Evolutionary conservation across 1,284 basidiomycete species (phyloP), one percentile per base, ranked within the genome.

Genomic region (Apiotrichum brassicae): DNA sequence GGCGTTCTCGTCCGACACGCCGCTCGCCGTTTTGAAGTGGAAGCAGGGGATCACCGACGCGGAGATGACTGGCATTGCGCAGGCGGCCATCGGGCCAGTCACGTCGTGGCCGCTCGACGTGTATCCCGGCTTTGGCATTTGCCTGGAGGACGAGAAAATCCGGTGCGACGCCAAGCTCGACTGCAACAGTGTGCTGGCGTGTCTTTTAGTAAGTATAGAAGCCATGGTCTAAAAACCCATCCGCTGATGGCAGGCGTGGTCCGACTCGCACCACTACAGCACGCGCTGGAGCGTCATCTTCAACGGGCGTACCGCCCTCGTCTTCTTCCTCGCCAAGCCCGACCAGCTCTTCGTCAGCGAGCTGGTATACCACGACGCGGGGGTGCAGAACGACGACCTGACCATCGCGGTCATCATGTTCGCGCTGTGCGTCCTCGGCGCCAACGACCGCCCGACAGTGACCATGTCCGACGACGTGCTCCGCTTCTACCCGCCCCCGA

Each of bases 241-340:
- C n/a, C n/a, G 23, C 43, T 49, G 34, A 46, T 35, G 2, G 33
- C 43, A 46, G 43, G 44, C 40, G 16, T 54, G 48, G 52, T 30
- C 36, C 28, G 44, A 44, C 44, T 19, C 44, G 24, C 52, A 54
- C 48, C 34, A 46, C 43, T 49, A 49, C 44, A 22, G 32, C 12
- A 24, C 48, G 16, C 52, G 52, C 44, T 54, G 52, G 52, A 42
- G 33, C 6, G 38, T 54, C 23, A 2, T 46, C 22, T 49, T 46
- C 48, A 49, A 54, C 40, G 52, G 48, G 18, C 34, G 33, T 14
- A 33, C 26, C 9, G 52, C 52, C 5, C 14, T 49, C 11, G 33
- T 54, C 22, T 40, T 33, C 23, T 54, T 49, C 44, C 52, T 49
- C 40, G 48, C 44, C 39, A 49, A 54, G 44, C 26, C 24, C 8